These are phyloP conservation scores for Erodium moschatum DNA, from an alignment of 441 rosid species.

Conservation along the genomic window DNA sequence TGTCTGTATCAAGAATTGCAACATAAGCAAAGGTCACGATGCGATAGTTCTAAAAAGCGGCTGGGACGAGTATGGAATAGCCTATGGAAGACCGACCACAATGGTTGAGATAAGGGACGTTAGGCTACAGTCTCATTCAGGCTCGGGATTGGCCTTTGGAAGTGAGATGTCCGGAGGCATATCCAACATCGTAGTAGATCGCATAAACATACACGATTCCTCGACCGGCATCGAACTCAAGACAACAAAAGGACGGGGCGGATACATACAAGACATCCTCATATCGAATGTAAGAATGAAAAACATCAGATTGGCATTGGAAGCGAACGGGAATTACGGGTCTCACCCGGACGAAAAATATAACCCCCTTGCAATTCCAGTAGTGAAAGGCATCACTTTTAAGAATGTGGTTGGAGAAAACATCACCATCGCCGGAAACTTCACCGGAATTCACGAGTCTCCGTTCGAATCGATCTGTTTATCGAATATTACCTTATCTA, in stretches of 20 bases:
- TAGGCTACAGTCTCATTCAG: constrained; percentile 24
- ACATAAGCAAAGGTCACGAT: constrained; percentile 35
- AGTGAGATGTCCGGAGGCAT: constrained; percentile 48
- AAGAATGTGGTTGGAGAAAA: constrained; percentile 29
- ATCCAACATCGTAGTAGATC: constrained; percentile 23
- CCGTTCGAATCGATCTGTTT: constrained; percentile 34
- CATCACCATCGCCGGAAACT: constrained; percentile 28
- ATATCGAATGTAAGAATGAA: constrained; percentile 32
- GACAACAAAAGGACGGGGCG: constrained; percentile 39
- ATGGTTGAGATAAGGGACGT: constrained; percentile 30
- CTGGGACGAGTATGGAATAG: constrained; percentile 44
- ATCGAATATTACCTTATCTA: constrained; percentile 27
- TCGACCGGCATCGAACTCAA: constrained; percentile 32
- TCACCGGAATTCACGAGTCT: constrained; percentile 32
- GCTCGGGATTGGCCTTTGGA: constrained; percentile 36
- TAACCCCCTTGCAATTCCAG: constrained; percentile 28
- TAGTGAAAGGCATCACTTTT: constrained; percentile 27
- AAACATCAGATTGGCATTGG: constrained; percentile 23
- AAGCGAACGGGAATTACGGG: constrained; percentile 32
- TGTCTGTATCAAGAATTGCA: constrained; percentile 38
- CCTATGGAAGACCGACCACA: constrained; percentile 27
- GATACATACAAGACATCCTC: constrained; percentile 32
- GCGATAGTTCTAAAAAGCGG: constrained; percentile 40
- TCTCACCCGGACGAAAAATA: constrained; percentile 35
- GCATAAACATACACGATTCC: constrained; percentile 21